Conservation (phyloP, 805 yeast species). For the Candida sonorensis region DNA sequence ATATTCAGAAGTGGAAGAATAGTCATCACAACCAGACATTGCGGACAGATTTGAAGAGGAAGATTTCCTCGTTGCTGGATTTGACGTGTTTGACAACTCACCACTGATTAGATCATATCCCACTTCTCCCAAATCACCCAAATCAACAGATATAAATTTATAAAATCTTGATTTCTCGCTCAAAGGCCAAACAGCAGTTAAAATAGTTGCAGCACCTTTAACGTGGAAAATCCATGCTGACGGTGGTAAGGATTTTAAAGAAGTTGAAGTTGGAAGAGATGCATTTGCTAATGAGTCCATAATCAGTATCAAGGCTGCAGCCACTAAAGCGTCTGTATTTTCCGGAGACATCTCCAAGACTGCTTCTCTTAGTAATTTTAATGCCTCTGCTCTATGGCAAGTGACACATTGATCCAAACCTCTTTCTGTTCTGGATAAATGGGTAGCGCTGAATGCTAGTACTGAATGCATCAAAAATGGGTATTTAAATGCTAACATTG, state of each 20-base stretch:
- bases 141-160: slow-evolving; percentile 73
- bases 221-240: slow-evolving; percentile 97
- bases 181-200: slow-evolving; percentile 94
- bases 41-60: slow-evolving; percentile 23
- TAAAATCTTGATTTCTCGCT: slow-evolving; percentile 61
- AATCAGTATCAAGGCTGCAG: slow-evolving; percentile 80
- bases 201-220: slow-evolving; percentile 92
- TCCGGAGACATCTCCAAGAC: slow-evolving; percentile 77
- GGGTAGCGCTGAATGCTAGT: slow-evolving; percentile 88
- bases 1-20: background rate
- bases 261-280: slow-evolving; percentile 43
- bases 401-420: slow-evolving; percentile 79
- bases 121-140: slow-evolving; percentile 82
- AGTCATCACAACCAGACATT: background rate
- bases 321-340: slow-evolving; percentile 89
- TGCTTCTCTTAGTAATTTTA: slow-evolving; percentile 74
- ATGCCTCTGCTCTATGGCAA: slow-evolving; percentile 80
- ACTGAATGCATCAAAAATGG: slow-evolving; percentile 92
- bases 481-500: slow-evolving; percentile 77
- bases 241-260: slow-evolving; percentile 70
- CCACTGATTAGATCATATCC: slow-evolving; percentile 32
- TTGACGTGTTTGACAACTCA: slow-evolving; percentile 23
- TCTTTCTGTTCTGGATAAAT: slow-evolving; percentile 67
- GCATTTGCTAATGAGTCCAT: slow-evolving; percentile 96
- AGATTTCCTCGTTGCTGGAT: slow-evolving; percentile 14